Conservation (phyloP, 2,329 filamentous ascomycete species). For the Penicillium griseofulvum region DNA sequence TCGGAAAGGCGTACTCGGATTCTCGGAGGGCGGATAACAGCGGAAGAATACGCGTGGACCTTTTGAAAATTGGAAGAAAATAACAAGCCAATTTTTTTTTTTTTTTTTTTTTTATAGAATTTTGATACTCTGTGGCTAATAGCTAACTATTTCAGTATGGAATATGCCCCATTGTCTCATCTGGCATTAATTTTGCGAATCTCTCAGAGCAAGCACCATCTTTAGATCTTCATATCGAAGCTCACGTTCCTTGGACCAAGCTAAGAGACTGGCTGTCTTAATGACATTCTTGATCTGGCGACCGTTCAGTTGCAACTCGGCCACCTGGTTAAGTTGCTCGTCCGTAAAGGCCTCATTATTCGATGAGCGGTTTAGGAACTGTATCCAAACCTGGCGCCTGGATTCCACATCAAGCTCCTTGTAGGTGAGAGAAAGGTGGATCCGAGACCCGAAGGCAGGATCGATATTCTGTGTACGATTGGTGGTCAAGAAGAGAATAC, state of each 20-base stretch:
- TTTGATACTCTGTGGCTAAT: not conserved
- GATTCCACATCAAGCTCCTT: constrained; percentile 38
- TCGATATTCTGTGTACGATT: constrained; percentile 52
- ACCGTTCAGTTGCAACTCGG: constrained; percentile 28
- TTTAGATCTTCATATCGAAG: constrained; percentile 23
- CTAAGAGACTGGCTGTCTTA: constrained; percentile 44
- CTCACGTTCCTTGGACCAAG: constrained; percentile 21
- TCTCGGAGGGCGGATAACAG: not conserved
- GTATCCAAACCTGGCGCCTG: constrained; percentile 45
- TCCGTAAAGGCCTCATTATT: constrained; percentile 19
- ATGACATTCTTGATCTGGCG: constrained; percentile 48
- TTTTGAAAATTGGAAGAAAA: not conserved
- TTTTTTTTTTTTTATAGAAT: not conserved
- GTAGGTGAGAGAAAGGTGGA: constrained; percentile 42
- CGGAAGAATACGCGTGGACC: no score
- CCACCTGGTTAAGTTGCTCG: constrained; percentile 25
- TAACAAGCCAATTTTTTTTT: not conserved
- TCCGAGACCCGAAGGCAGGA: constrained; percentile 50
- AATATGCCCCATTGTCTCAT: not conserved
- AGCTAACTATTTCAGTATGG: not conserved
- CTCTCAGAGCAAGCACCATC: constrained; percentile 13
- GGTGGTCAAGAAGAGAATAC: constrained; percentile 52
- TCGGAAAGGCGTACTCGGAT: not conserved
- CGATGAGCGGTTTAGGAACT: constrained; percentile 37
- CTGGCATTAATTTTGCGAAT: not conserved